A percentile compares a stretch with the other conserved stretches of the same genome.
phyloP scores from a whole-genome alignment of 202 grass and related monocot species.

The Thinopyrum obtusiflorum region DNA sequence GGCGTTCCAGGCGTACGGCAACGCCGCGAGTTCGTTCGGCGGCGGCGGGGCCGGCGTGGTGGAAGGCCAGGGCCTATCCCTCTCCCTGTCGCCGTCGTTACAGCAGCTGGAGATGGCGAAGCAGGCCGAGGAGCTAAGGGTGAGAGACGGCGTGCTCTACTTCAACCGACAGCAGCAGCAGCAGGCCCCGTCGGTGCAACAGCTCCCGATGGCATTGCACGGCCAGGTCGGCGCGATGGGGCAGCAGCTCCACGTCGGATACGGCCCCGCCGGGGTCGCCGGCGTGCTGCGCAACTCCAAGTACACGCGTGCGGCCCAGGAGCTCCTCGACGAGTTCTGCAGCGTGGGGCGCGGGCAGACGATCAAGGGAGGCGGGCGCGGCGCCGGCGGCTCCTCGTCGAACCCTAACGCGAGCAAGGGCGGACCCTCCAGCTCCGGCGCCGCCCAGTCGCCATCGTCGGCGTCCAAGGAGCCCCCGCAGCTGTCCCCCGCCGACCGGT shows the following conservation, averaged over 20 bases:
- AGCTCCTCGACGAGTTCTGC: constrained; percentile 97
- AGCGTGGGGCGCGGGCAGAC: constrained; percentile 75
- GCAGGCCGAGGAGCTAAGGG: constrained; percentile 73
- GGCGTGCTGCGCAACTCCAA: constrained; percentile 84
- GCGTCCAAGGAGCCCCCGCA: constrained; percentile 60
- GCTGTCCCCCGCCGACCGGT: constrained; percentile 86
- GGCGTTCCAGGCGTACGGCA: constrained; percentile 72
- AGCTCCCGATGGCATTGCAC: constrained; percentile 61
- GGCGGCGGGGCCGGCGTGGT: constrained; percentile 44
- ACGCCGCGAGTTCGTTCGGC: constrained; percentile 32
- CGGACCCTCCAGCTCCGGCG: constrained; percentile 58
- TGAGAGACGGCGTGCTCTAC: constrained; percentile 79
- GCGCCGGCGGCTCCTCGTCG: constrained; percentile 25
- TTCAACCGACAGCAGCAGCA: constrained; percentile 68
- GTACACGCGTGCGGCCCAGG: constrained; percentile 85
- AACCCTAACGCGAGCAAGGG: constrained; percentile 57
- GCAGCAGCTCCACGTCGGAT: constrained; percentile 62
- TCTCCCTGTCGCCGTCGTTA: constrained; percentile 79
- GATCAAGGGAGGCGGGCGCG: constrained; percentile 42
- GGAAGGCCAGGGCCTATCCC: constrained; percentile 82
- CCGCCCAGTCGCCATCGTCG: constrained; percentile 55
- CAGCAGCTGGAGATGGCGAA: constrained; percentile 95
- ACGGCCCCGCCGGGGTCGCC: constrained; percentile 48
- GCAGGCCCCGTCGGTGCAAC: constrained; percentile 35
- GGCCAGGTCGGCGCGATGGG: constrained; percentile 45